Percentiles rank a stretch among this genome's conserved stretches.
Evolutionary conservation across 2,329 filamentous ascomycete genomes (phyloP).

Genomic region (Sporothrix brasiliensis): DNA sequence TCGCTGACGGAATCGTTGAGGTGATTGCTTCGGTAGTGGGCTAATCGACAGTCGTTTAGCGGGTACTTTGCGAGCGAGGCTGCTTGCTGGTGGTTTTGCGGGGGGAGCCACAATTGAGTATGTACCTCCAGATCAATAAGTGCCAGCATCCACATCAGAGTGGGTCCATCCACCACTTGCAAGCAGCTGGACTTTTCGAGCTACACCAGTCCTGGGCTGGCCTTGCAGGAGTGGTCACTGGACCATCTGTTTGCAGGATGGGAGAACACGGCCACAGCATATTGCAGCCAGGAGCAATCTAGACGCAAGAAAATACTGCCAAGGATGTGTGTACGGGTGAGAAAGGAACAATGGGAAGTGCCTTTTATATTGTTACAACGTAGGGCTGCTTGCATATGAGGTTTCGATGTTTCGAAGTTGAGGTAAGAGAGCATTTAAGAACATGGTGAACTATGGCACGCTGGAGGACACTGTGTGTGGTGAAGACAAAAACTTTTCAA

Average conservation of each 20-base stretch:
- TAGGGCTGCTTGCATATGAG: no score
- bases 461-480: no score
- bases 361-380: no score
- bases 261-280: background rate
- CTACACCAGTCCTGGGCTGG: constrained; percentile 22
- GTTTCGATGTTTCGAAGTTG: no score
- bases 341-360: no score
- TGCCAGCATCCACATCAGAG: constrained; percentile 5
- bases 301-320: background rate
- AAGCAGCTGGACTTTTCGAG: background rate
- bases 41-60: background rate
- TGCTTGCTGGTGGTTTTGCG: background rate
- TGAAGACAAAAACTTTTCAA: no score
- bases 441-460: no score
- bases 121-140: constrained; percentile 11
- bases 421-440: no score
- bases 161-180: constrained; percentile 5
- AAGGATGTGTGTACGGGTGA: no score
- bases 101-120: background rate
- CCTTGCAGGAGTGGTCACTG: constrained; percentile 21
- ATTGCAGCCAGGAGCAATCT: background rate
- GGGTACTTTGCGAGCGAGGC: constrained; percentile 17
- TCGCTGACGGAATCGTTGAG: constrained; percentile 26
- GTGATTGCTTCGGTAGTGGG: constrained; percentile 8
- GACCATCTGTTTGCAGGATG: background rate